Percentiles rank a stretch among this genome's conserved stretches.
Conservation (phyloP, 345 rosid genomes). For the Hirschfeldia incana region DNA sequence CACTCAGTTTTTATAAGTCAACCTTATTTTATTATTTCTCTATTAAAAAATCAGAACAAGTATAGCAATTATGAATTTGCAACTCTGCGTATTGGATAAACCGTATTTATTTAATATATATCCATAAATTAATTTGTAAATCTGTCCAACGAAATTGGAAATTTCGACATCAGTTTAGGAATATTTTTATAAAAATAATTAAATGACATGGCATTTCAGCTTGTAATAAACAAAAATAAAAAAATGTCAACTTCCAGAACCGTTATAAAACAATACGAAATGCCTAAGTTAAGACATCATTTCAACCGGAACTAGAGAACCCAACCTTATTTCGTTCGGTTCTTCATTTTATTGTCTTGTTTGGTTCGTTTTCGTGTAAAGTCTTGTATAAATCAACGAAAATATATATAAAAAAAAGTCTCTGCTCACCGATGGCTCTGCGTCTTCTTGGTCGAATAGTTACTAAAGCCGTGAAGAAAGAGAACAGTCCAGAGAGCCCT, state of each 20-base stretch:
- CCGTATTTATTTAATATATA: background rate
- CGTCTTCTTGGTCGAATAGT: slow-evolving; percentile 24
- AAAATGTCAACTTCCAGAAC: background rate
- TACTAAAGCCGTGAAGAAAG: slow-evolving; percentile 27
- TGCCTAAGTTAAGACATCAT: background rate
- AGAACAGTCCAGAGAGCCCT: slow-evolving; percentile 27
- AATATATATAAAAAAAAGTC: background rate
- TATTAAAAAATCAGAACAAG: background rate
- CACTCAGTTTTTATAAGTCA: slow-evolving; percentile 22
- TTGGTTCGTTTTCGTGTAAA: background rate
- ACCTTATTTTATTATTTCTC: slow-evolving; percentile 22
- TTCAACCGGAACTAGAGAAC: background rate
- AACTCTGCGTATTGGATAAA: slow-evolving; percentile 12
- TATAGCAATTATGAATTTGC: slow-evolving; percentile 14
- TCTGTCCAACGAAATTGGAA: slow-evolving; percentile 27
- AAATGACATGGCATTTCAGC: background rate
- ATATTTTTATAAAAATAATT: background rate
- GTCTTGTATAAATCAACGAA: too few species aligned
- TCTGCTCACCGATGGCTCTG: slow-evolving; percentile 24
- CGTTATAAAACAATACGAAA: background rate
- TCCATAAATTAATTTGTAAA: background rate
- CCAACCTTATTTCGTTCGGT: slow-evolving; percentile 25
- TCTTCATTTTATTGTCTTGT: background rate
- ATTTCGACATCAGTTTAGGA: slow-evolving; percentile 8
- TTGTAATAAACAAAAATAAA: background rate